These are phyloP conservation scores for Suillus subalutaceus DNA, from an alignment of 768 basidiomycete species.

Conservation along the genomic window DNA sequence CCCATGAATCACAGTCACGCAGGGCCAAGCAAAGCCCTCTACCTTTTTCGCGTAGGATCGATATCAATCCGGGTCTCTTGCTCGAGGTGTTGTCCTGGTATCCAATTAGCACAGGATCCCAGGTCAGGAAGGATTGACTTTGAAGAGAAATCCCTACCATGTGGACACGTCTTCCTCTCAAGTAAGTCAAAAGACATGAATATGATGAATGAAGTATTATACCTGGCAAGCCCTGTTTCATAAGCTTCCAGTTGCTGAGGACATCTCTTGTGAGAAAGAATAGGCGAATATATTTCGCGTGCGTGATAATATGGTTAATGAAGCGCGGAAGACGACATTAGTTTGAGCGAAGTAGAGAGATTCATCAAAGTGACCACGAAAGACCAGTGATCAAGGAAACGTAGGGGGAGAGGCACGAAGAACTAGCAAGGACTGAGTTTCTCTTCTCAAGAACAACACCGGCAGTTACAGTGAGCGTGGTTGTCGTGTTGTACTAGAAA, in stretches of 20 bases:
- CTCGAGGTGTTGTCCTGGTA: constrained; percentile 54
- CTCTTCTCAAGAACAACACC: too few relatives aligned
- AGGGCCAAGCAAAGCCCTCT: too few relatives aligned
- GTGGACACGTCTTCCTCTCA: constrained; percentile 70
- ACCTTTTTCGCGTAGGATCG: constrained; percentile 55
- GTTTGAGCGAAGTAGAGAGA: too few relatives aligned
- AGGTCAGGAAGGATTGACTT: constrained; percentile 44
- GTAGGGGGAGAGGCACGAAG: too few relatives aligned
- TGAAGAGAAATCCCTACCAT: constrained; percentile 85
- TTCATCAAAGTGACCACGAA: too few relatives aligned
- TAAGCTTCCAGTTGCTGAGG: constrained; percentile 85
- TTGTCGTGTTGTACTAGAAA: too few relatives aligned
- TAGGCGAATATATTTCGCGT: background rate
- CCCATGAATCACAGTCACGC: too few relatives aligned
- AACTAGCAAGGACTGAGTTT: too few relatives aligned
- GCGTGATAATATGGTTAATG: too few relatives aligned
- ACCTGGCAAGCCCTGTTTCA: constrained; percentile 91
- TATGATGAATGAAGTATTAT: constrained; percentile 15
- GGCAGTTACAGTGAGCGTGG: too few relatives aligned
- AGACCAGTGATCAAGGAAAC: too few relatives aligned
- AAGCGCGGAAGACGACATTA: too few relatives aligned
- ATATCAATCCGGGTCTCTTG: constrained; percentile 72
- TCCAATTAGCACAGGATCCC: constrained; percentile 9
- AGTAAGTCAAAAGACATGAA: constrained; percentile 21
- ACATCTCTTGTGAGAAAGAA: background rate